phyloP scores from a whole-genome alignment of 140 eudicot species.

The Ambrosia hybrid region DNA sequence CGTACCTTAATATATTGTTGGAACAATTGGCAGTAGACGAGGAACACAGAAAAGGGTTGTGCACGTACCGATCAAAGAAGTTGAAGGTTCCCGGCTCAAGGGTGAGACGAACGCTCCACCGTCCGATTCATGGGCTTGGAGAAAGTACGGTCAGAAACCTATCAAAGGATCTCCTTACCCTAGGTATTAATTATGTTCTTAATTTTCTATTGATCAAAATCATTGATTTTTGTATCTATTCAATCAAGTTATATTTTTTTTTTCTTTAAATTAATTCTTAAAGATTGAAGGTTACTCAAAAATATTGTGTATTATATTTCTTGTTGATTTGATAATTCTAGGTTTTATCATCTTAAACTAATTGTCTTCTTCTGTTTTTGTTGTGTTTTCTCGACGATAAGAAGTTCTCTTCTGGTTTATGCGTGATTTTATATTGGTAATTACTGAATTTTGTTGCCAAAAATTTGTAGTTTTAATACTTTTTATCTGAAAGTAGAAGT shows the following conservation, averaged over 20 bases:
- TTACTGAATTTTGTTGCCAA: not conserved
- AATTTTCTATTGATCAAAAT: not conserved
- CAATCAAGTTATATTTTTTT: not conserved
- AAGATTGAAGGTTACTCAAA: not conserved
- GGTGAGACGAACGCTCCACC: conserved; percentile 87
- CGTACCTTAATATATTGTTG: not conserved
- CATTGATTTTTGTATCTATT: not conserved
- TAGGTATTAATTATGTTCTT: conserved; percentile 38
- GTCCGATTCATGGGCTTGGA: conserved; percentile 98
- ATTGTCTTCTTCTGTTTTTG: conserved; percentile 3
- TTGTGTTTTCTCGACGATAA: not conserved
- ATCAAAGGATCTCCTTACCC: conserved; percentile 99
- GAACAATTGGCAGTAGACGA: conserved; percentile 49
- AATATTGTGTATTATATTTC: not conserved
- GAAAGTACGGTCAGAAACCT: conserved; percentile 97
- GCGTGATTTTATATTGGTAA: conserved; percentile 5
- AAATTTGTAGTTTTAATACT: not conserved
- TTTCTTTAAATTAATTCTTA: no score
- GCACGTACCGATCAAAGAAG: conserved; percentile 74
- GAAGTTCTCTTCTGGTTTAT: not conserved
- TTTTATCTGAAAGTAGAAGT: not conserved
- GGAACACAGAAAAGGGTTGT: conserved; percentile 72
- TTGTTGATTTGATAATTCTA: not conserved
- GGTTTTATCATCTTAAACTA: conserved; percentile 11
- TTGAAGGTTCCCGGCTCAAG: conserved; percentile 72